A percentile compares a stretch with the other conserved stretches of the same genome.
Evolutionary conservation across 192 early-diverging fungal genomes (phyloP).

Genomic region (Linderina pennispora): DNA sequence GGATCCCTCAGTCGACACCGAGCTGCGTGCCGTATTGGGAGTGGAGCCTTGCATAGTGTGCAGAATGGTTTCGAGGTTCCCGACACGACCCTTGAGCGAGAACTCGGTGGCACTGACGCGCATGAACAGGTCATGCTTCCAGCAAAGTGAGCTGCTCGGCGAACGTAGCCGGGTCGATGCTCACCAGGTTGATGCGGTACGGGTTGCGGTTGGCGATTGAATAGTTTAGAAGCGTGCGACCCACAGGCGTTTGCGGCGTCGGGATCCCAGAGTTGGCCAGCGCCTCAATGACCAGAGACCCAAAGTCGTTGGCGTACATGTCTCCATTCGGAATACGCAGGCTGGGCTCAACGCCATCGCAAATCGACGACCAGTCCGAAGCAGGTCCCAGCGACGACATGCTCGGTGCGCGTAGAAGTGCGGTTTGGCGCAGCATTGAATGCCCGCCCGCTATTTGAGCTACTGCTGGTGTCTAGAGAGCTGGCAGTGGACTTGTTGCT

Average conservation of each 20-base stretch:
- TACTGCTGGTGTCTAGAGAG: not conserved
- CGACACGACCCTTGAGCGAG: constrained; percentile 45
- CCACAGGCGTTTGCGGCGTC: constrained; percentile 43
- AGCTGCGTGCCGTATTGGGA: constrained; percentile 21
- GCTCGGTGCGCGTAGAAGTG: no score
- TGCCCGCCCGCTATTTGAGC: constrained; percentile 1
- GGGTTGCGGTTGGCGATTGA: constrained; percentile 45
- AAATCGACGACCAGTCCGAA: not conserved
- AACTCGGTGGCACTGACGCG: constrained; percentile 63
- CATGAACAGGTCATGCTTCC: constrained; percentile 66
- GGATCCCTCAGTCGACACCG: constrained; percentile 8
- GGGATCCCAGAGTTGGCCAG: constrained; percentile 46
- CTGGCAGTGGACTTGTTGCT: constrained; percentile 18
- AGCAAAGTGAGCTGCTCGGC: constrained; percentile 70
- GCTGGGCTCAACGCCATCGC: constrained; percentile 5
- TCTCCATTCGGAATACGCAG: constrained; percentile 31
- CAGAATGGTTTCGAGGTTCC: constrained; percentile 40
- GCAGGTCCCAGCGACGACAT: no score
- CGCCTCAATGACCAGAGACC: constrained; percentile 42
- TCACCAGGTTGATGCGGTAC: constrained; percentile 36
- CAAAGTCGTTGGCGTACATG: constrained; percentile 49
- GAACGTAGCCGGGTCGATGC: constrained; percentile 55
- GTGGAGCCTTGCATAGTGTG: constrained; percentile 41
- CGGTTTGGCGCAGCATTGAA: no score
- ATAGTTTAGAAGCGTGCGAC: constrained; percentile 35